These are phyloP conservation scores for Volvox carteri DNA, from an alignment of 163 green algal genomes.

Conservation along the genomic window DNA sequence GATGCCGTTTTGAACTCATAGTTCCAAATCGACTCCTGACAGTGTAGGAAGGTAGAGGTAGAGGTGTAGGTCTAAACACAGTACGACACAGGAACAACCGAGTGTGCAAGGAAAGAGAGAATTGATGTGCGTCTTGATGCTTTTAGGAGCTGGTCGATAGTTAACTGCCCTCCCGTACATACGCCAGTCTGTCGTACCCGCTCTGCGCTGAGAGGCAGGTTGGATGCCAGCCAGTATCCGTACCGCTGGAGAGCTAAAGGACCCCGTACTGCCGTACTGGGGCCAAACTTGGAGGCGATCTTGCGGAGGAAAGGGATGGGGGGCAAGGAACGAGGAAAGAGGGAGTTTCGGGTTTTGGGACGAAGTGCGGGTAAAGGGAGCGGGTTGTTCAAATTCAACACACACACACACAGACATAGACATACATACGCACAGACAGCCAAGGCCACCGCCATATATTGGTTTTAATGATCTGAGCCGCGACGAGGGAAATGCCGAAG, in stretches of 20 bases:
- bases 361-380: neutral
- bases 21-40: no score
- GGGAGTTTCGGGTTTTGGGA: neutral
- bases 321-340: neutral
- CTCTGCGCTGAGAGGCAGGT: constrained; percentile 46
- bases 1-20: no score
- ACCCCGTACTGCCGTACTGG: neutral
- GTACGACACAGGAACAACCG: no score
- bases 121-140: no score
- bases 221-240: constrained; percentile 47
- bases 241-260: constrained; percentile 12
- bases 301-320: neutral
- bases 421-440: no score
- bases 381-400: neutral
- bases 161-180: neutral
- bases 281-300: constrained; percentile 3
- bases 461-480: no score
- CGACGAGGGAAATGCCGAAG: no score
- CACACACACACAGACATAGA: neutral
- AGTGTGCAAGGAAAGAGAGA: no score
- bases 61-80: no score
- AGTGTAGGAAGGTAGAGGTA: no score
- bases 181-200: neutral
- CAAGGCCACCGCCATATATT: no score
- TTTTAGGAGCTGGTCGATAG: no score